phyloP scores from a whole-genome alignment of 2,329 filamentous ascomycete species.

The Penicillium sp. region DNA sequence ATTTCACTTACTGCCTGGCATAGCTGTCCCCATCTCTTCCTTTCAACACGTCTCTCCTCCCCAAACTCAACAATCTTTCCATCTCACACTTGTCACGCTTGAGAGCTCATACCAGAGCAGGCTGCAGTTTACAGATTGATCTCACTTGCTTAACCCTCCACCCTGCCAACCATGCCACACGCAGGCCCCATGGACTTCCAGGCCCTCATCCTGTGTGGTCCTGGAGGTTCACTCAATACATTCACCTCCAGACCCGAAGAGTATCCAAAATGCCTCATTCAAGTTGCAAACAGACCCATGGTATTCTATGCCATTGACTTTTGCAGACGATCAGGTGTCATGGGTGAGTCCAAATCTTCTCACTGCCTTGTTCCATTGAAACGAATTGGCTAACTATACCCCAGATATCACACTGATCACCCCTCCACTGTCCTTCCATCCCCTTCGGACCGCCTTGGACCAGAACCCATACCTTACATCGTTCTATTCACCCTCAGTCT shows the following conservation, averaged over 20 bases:
- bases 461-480: not conserved
- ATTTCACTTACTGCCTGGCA: not conserved
- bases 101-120: not conserved
- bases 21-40: not conserved
- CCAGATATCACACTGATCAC: conserved; percentile 4
- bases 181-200: conserved; percentile 44
- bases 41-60: not conserved
- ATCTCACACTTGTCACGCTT: not conserved
- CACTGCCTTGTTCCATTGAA: not conserved
- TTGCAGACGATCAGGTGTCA: conserved; percentile 48
- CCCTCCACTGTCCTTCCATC: not conserved
- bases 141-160: not conserved
- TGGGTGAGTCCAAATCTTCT: conserved; percentile 32
- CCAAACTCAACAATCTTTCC: not conserved
- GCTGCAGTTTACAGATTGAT: not conserved
- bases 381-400: not conserved
- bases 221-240: conserved; percentile 48
- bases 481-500: conserved; percentile 38
- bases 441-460: not conserved
- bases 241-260: conserved; percentile 49
- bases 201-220: conserved; percentile 48
- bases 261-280: conserved; percentile 47
- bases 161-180: not conserved
- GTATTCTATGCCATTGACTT: conserved; percentile 49
- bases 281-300: conserved; percentile 49